Percentiles rank a stretch among this genome's conserved stretches.
Evolutionary conservation across 2,329 filamentous ascomycete species (phyloP).

Genomic region (Rhinocladiella similis): DNA sequence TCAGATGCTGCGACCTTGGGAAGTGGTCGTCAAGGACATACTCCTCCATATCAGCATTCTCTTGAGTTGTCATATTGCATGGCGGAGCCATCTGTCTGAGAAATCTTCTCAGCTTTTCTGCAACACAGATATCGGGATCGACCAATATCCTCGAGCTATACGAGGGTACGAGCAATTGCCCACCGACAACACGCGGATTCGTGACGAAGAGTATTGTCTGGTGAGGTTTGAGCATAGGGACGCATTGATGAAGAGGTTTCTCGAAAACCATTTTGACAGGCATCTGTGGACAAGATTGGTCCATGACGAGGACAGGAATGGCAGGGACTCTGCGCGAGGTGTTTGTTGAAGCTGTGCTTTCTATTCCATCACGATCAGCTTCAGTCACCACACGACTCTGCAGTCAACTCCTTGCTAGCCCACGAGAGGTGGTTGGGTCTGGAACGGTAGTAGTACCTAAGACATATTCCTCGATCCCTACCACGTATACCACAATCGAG

Average conservation of each 20-base stretch:
- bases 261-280: conserved; percentile 4
- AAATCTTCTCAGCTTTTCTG: neutral
- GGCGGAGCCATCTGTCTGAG: neutral
- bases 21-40: neutral
- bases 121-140: neutral
- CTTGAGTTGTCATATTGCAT: neutral
- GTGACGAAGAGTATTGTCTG: neutral
- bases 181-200: neutral
- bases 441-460: neutral
- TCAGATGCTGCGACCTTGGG: neutral
- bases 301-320: neutral
- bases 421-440: neutral
- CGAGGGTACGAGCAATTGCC: neutral
- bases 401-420: neutral
- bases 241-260: neutral
- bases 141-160: neutral
- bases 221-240: neutral
- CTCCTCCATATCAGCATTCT: neutral
- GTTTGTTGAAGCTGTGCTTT: neutral
- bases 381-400: neutral
- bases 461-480: neutral
- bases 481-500: neutral
- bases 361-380: neutral
- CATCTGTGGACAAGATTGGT: neutral
- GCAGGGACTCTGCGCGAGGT: neutral